Conservation (phyloP, 768 basidiomycete genomes). For the Lentinula guzmanii region DNA sequence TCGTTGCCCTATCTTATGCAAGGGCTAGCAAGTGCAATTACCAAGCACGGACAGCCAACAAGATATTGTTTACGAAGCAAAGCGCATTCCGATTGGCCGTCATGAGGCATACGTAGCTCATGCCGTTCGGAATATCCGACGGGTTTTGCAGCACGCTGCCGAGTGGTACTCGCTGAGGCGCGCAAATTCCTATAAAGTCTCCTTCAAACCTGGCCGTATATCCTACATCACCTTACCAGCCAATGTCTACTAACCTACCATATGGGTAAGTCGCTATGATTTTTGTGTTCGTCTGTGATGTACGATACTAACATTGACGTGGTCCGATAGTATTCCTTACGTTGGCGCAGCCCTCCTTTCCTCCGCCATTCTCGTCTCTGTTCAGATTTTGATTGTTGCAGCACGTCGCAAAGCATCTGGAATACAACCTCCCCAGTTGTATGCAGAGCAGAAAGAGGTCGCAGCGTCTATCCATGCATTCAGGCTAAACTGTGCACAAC, state of each 20-base stretch:
- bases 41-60: no score
- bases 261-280: background rate
- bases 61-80: no score
- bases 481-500: constrained; percentile 45
- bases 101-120: background rate
- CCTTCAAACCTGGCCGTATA: no score
- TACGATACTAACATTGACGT: no score
- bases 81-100: no score
- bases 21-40: no score
- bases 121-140: constrained; percentile 1
- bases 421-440: constrained; percentile 42
- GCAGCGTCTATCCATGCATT: constrained; percentile 29
- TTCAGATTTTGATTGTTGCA: background rate
- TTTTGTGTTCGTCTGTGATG: no score
- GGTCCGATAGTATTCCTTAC: background rate
- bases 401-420: constrained; percentile 26
- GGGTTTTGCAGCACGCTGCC: background rate
- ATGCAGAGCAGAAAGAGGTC: constrained; percentile 41
- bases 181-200: background rate
- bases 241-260: background rate
- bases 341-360: constrained; percentile 3
- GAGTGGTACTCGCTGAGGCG: background rate
- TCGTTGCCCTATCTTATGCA: no score
- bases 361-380: background rate
- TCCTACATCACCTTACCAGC: background rate